Evolutionary conservation across 768 basidiomycete species (phyloP).

Genomic region (Cyclocybe aegerita): DNA sequence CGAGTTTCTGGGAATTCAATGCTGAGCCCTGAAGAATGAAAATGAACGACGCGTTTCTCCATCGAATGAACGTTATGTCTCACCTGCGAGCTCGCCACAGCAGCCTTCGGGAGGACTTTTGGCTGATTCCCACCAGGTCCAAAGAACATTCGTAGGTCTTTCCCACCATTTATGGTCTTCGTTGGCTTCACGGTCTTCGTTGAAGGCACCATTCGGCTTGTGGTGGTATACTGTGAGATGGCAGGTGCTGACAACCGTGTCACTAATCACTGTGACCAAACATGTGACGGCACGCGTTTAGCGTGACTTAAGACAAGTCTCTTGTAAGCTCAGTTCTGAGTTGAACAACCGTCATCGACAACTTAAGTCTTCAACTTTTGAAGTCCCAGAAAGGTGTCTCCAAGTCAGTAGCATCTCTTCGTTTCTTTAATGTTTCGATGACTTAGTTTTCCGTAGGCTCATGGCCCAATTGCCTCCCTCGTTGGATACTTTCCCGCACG

Average conservation of each 20-base stretch:
- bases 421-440: no score
- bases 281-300: slow-evolving; percentile 10
- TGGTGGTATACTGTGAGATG: slow-evolving; percentile 7
- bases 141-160: slow-evolving; percentile 25
- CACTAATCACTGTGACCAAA: slow-evolving; percentile 1
- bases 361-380: no score
- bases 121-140: slow-evolving; percentile 20
- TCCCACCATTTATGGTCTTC: slow-evolving; percentile 12
- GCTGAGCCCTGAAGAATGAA: slow-evolving; percentile 7
- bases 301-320: no score
- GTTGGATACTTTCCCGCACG: slow-evolving; percentile 14
- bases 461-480: no score
- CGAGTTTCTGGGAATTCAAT: slow-evolving; percentile 13
- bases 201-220: slow-evolving; percentile 13
- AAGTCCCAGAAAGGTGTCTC: no score
- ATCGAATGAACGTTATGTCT: neutral
- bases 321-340: no score
- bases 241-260: neutral
- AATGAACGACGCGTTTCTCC: slow-evolving; percentile 1
- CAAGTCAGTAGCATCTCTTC: no score
- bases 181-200: slow-evolving; percentile 8
- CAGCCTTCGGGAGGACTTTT: slow-evolving; percentile 14
- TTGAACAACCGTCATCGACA: no score
- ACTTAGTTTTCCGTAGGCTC: neutral
- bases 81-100: slow-evolving; percentile 11